Evolutionary conservation across 768 basidiomycete species (phyloP).

Genomic region (Podaxis pistillaris): DNA sequence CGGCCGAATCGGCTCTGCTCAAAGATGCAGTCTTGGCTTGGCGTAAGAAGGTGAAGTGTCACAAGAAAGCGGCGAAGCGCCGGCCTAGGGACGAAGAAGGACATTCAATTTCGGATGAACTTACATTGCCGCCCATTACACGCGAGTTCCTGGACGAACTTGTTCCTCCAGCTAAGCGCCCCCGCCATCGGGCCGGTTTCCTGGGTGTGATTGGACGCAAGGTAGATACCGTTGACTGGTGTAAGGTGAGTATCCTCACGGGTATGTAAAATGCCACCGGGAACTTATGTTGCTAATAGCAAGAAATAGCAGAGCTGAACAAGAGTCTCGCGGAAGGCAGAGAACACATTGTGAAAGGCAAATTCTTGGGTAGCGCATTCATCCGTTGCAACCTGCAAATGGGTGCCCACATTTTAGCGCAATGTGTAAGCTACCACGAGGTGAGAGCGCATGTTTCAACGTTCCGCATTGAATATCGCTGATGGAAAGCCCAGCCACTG

Average conservation of each 20-base stretch:
- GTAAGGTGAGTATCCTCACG: slow-evolving; percentile 35
- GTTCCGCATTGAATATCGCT: background rate
- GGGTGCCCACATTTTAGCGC: slow-evolving; percentile 69
- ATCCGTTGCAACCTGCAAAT: slow-evolving; percentile 71
- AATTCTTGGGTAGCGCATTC: slow-evolving; percentile 56
- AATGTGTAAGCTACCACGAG: slow-evolving; percentile 54
- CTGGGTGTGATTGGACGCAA: slow-evolving; percentile 54
- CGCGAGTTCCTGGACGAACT: slow-evolving; percentile 46
- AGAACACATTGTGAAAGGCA: slow-evolving; percentile 35
- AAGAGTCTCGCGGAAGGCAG: slow-evolving; percentile 39
- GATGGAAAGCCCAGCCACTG: slow-evolving; percentile 36
- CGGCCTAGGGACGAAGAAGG: slow-evolving; percentile 29
- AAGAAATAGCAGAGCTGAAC: slow-evolving; percentile 51
- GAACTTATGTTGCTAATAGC: slow-evolving; percentile 25
- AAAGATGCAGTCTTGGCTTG: slow-evolving; percentile 38
- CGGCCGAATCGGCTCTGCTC: slow-evolving; percentile 50
- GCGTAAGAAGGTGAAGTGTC: slow-evolving; percentile 34
- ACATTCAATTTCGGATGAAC: slow-evolving; percentile 7
- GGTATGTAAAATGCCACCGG: background rate
- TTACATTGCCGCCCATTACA: slow-evolving; percentile 25
- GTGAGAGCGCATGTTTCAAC: slow-evolving; percentile 24
- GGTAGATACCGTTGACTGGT: slow-evolving; percentile 68
- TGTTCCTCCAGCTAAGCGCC: slow-evolving; percentile 48
- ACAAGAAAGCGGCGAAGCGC: slow-evolving; percentile 29
- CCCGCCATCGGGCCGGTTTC: slow-evolving; percentile 49